Percentiles rank a stretch among this genome's conserved stretches.
phyloP scores from a whole-genome alignment of 73 alveolate species.

The Symbiodinium natans region DNA sequence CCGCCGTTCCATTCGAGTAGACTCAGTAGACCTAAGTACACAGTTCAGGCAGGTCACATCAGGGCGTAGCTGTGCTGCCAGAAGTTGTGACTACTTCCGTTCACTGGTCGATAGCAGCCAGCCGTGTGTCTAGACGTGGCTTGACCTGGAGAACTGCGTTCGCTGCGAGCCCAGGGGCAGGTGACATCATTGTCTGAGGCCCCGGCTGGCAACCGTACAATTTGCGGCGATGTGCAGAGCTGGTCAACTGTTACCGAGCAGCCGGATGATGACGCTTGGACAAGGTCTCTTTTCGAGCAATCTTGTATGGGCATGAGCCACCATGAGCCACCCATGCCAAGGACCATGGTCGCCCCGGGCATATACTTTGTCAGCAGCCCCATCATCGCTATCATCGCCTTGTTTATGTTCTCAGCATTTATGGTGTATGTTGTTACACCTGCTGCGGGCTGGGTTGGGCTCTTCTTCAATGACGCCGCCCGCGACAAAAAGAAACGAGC shows the following conservation, averaged over 20 bases:
- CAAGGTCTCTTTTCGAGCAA: neutral
- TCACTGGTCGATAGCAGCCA: too few relatives aligned
- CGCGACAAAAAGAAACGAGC: neutral
- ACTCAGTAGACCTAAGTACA: too few relatives aligned
- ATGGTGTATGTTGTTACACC: conserved; percentile 29
- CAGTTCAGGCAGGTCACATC: too few relatives aligned
- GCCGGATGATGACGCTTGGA: conserved; percentile 8
- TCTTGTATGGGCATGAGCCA: neutral
- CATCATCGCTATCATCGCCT: neutral
- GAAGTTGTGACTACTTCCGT: too few relatives aligned
- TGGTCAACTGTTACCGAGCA: neutral
- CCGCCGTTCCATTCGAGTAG: too few relatives aligned
- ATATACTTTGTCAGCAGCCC: conserved; percentile 36
- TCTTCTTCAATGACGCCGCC: conserved; percentile 37
- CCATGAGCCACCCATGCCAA: neutral
- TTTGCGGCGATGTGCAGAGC: conserved; percentile 27
- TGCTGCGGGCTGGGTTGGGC: neutral
- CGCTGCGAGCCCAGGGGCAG: too few relatives aligned
- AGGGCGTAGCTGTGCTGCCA: too few relatives aligned
- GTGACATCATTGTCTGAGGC: conserved; percentile 44
- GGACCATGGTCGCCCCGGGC: conserved; percentile 52
- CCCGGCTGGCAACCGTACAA: conserved; percentile 51
- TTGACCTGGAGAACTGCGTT: too few relatives aligned
- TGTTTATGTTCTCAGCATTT: neutral
- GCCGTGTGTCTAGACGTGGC: too few relatives aligned